These are phyloP conservation scores for Cucurbita argyrosperma DNA, from an alignment of 306 rosid species.

Conservation along the genomic window DNA sequence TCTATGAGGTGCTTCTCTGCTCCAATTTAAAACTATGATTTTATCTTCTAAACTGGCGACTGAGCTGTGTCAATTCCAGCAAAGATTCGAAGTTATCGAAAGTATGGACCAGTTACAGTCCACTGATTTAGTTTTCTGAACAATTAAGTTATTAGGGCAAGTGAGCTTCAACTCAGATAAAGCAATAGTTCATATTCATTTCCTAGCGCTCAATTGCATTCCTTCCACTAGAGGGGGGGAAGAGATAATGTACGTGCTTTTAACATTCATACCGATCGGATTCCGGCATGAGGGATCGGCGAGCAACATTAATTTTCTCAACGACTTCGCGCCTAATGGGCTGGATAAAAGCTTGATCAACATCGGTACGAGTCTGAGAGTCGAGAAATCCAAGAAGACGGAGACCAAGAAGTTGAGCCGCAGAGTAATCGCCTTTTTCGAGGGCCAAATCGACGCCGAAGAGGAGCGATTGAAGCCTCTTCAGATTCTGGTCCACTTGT, in stretches of 20 bases:
- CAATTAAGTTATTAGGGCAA: not conserved
- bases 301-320: conserved; percentile 33
- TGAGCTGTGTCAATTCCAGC: not conserved
- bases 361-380: conserved; percentile 31
- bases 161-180: not conserved
- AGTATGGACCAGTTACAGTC: not conserved
- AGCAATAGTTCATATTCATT: not conserved
- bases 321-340: conserved; percentile 52
- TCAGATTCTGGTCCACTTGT: conserved; percentile 40
- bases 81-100: not conserved
- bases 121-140: not conserved
- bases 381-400: conserved; percentile 81
- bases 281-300: conserved; percentile 35
- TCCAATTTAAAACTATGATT: not conserved
- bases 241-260: not conserved
- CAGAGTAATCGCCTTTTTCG: conserved; percentile 33
- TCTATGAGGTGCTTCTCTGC: not conserved
- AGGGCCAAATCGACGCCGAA: conserved; percentile 58
- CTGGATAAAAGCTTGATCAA: conserved; percentile 43
- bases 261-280: conserved; percentile 43
- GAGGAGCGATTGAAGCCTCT: conserved; percentile 68
- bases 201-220: not conserved
- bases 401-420: conserved; percentile 51
- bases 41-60: not conserved
- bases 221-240: not conserved